phyloP scores from a whole-genome alignment of 2,329 filamentous ascomycete species.

The Colletotrichum tofieldiae region DNA sequence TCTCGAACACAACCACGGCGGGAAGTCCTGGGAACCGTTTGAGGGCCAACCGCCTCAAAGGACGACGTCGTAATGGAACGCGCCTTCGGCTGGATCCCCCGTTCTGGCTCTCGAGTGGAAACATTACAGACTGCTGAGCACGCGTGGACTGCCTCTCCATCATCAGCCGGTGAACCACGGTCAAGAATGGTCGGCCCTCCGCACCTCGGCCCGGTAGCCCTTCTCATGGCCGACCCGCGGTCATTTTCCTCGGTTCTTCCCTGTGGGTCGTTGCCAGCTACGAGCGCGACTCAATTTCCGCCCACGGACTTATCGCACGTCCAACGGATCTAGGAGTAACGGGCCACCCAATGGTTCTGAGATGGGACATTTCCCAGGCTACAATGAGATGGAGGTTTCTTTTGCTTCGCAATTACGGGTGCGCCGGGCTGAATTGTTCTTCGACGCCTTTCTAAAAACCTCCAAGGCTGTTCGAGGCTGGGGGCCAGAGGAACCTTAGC shows the following conservation, averaged over 20 bases:
- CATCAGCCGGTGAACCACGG: not conserved
- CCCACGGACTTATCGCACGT: conserved; percentile 14
- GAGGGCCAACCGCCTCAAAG: conserved; percentile 2
- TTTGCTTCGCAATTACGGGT: not conserved
- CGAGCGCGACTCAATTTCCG: not conserved
- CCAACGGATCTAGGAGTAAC: not conserved
- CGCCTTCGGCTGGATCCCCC: not conserved
- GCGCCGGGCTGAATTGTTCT: not conserved
- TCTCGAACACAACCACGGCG: conserved; percentile 6
- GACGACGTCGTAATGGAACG: not conserved
- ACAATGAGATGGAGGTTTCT: conserved; percentile 10
- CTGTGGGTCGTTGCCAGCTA: conserved; percentile 12
- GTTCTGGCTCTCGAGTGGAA: not conserved
- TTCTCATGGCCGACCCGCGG: conserved; percentile 8
- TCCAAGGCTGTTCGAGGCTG: not conserved
- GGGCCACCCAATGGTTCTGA: not conserved
- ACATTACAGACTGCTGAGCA: conserved; percentile 2
- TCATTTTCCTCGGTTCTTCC: not conserved
- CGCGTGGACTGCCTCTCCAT: not conserved
- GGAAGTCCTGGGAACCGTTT: not conserved
- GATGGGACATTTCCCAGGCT: not conserved
- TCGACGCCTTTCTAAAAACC: not conserved
- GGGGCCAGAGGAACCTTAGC: conserved; percentile 18
- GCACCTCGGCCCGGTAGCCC: conserved; percentile 15
- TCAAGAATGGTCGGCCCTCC: not conserved